These are phyloP conservation scores for Rosa rugosa DNA, from an alignment of 306 rosid species.

Conservation along the genomic window DNA sequence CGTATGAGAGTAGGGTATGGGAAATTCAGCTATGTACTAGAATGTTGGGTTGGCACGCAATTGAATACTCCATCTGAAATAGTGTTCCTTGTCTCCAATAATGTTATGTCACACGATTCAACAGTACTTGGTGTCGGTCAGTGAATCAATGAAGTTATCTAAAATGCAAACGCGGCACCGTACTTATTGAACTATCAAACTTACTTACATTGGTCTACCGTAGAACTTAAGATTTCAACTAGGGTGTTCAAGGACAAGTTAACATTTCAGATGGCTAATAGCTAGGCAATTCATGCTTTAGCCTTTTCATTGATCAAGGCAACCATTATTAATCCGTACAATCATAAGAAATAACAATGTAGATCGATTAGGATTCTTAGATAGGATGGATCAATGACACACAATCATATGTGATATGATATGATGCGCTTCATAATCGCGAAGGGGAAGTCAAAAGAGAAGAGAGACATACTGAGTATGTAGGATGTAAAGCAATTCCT, in stretches of 20 bases:
- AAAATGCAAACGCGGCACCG: not conserved
- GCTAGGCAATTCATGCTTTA: not conserved
- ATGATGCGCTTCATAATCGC: constrained; percentile 22
- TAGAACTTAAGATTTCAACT: not conserved
- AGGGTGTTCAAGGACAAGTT: not conserved
- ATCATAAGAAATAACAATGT: constrained; percentile 28
- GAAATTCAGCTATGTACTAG: not conserved
- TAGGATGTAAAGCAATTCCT: constrained; percentile 43
- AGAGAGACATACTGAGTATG: constrained; percentile 58
- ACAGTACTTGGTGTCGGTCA: not conserved
- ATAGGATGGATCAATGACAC: constrained; percentile 13
- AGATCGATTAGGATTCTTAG: constrained; percentile 14
- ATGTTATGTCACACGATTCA: not conserved
- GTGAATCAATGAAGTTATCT: no score
- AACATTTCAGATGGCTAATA: not conserved
- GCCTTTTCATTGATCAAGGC: constrained; percentile 30
- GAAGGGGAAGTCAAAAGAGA: constrained; percentile 60
- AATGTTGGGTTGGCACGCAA: not conserved
- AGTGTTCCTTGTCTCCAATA: not conserved
- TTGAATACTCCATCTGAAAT: not conserved
- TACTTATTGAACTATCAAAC: no score
- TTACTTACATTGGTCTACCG: not conserved
- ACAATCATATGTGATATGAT: not conserved
- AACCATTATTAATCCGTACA: constrained; percentile 15
- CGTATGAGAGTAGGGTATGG: not conserved